phyloP scores from a whole-genome alignment of 2,329 filamentous ascomycete species.

The Aspergillus carbonarius region DNA sequence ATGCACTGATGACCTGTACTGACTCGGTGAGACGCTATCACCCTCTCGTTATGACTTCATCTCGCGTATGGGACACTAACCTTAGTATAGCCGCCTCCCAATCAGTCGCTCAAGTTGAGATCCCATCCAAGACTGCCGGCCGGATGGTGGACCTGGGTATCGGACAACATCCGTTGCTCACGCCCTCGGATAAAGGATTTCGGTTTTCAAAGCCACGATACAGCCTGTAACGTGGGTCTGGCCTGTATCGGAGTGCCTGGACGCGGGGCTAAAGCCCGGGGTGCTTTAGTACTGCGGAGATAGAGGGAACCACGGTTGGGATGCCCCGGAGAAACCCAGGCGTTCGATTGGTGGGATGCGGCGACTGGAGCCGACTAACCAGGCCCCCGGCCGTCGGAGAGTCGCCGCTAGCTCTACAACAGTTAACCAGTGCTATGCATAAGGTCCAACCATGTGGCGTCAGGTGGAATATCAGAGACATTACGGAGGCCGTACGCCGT shows the following conservation, averaged over 20 bases:
- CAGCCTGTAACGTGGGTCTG: neutral
- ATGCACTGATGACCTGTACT: neutral
- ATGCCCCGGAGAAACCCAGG: neutral
- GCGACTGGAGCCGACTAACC: neutral
- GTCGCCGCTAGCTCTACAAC: neutral
- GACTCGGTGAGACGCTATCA: neutral
- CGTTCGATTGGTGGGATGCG: neutral
- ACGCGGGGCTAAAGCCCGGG: constrained; percentile 1
- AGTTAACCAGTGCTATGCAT: neutral
- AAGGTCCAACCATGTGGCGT: neutral
- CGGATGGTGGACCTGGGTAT: neutral
- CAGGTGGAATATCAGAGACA: neutral
- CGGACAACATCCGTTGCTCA: neutral
- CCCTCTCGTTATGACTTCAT: neutral
- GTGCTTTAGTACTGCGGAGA: constrained; percentile 1
- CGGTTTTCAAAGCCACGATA: neutral
- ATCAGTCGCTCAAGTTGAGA: neutral
- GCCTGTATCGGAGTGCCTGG: neutral
- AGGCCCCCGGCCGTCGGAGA: neutral
- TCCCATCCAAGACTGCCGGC: neutral
- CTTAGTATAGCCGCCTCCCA: neutral
- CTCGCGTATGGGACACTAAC: neutral
- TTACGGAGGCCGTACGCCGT: neutral
- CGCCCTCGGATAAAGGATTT: neutral
- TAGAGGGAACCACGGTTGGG: neutral